A percentile compares a stretch with the other conserved stretches of the same genome.
These are phyloP conservation scores for Fusarium denticulatum DNA, from an alignment of 2,329 filamentous ascomycete species.

Conservation along the genomic window DNA sequence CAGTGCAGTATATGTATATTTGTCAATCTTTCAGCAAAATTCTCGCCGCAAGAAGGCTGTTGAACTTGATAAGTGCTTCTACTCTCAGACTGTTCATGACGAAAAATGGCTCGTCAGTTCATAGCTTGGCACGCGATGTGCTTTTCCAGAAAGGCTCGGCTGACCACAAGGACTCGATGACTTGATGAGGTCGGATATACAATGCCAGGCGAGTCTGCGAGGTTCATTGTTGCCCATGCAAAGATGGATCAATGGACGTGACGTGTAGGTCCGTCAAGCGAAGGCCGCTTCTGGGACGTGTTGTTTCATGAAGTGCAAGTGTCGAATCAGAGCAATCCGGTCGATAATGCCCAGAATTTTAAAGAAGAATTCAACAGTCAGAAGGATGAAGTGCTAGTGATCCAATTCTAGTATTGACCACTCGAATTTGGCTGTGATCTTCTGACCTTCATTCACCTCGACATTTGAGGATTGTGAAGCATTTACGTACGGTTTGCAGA, in stretches of 20 bases:
- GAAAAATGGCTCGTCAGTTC: neutral
- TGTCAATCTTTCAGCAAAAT: rapidly evolving
- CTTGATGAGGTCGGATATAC: neutral
- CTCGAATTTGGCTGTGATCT: neutral
- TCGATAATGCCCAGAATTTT: rapidly evolving
- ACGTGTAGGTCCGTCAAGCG: neutral
- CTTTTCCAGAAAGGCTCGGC: too few species aligned
- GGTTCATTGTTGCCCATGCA: neutral
- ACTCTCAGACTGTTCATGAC: neutral
- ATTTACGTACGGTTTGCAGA: neutral
- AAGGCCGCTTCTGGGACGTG: neutral
- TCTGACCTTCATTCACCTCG: too few species aligned
- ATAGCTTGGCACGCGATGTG: neutral
- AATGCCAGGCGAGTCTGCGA: neutral
- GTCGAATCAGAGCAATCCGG: neutral
- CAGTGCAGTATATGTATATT: neutral
- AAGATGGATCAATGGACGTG: neutral
- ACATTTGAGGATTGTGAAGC: neutral
- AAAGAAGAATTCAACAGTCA: neutral
- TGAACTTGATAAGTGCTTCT: neutral
- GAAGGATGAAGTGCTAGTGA: neutral
- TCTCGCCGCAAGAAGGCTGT: too few species aligned
- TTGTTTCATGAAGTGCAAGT: neutral
- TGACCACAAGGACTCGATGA: neutral
- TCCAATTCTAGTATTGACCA: neutral